Evolutionary conservation across 768 basidiomycete genomes (phyloP).

Genomic region (Leccinum pellstonianum): DNA sequence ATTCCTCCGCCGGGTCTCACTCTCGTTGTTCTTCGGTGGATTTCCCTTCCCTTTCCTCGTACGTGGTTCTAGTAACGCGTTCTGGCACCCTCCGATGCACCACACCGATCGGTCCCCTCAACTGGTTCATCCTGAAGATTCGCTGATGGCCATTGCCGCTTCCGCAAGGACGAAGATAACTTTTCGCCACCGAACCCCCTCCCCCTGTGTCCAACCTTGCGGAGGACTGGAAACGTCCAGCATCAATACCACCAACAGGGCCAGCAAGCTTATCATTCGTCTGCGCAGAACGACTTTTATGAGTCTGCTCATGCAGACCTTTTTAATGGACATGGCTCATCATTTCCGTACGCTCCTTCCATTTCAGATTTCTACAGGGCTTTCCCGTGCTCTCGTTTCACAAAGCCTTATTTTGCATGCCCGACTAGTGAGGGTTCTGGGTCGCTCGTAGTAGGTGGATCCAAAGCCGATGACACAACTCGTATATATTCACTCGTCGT

Average conservation of each 20-base stretch:
- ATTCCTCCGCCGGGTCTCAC: slow-evolving; percentile 54
- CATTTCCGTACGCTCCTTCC: neutral
- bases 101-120: slow-evolving; percentile 50
- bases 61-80: slow-evolving; percentile 55
- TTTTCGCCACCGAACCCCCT: slow-evolving; percentile 56
- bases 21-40: slow-evolving; percentile 68
- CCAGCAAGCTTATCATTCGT: slow-evolving; percentile 16
- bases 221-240: slow-evolving; percentile 30
- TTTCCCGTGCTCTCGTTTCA: neutral
- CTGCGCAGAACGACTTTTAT: slow-evolving; percentile 31
- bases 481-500: slow-evolving; percentile 36
- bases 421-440: neutral
- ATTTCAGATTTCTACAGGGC: slow-evolving; percentile 10
- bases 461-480: slow-evolving; percentile 34
- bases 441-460: slow-evolving; percentile 25
- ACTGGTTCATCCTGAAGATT: slow-evolving; percentile 42
- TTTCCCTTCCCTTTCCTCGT: slow-evolving; percentile 56
- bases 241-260: slow-evolving; percentile 27
- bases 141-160: slow-evolving; percentile 68
- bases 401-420: too few species aligned
- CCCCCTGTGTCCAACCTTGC: slow-evolving; percentile 37
- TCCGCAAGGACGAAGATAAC: slow-evolving; percentile 61
- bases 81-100: slow-evolving; percentile 81
- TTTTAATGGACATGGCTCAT: slow-evolving; percentile 19
- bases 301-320: slow-evolving; percentile 35